Evolutionary conservation across 1,284 basidiomycete genomes (phyloP), one percentile per base, ranked within the genome.

Genomic region (Ceratobasidium papillatum): DNA sequence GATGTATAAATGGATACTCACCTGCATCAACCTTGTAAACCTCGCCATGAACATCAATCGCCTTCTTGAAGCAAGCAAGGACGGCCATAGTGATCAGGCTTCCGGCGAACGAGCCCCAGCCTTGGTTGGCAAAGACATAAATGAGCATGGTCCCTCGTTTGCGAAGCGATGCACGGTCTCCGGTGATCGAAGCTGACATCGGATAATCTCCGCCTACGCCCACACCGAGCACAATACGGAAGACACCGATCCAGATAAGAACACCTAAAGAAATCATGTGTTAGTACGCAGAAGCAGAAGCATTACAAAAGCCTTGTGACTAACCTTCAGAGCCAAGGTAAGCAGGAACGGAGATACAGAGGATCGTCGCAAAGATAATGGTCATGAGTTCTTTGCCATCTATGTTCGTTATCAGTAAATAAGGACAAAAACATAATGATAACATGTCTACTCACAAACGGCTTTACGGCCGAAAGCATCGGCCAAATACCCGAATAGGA

Each of bases 381-480:
- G 93, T 84, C 86, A 93, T 91, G 75, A 94, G 86, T 78, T 94
- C 92, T 80, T 93, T 92, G 49, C 92, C 92, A 78, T 94, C 85
- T 85, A 78, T 63, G 27, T 38, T 65, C 72, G 43, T 43, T 30
- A 3, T 56, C 25, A 7, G 64, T 56, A 25, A 34, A 59, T 52
- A 30, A 30, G 32, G 8, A 25, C 27, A 12, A 54, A 9, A 49
- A 61, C 3, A 38, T 34, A 30, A 3, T 17, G 8, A 47, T 36
- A 30, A 17, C 32, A 32, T 25, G 25, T 30, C 8, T 9, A 83
- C 87, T 74, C 72, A 90, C 89, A 91, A 64, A 91, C 84, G 0
- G 87, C 86, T 78, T 93, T 93, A 80, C 91, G 87, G 74, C 91
- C 92, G 66, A 91, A 81, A 8, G 89, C 85, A 79, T 93, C 92